These are phyloP conservation scores for Pythium aquatile DNA, from an alignment of 352 stramenopile species.

Conservation along the genomic window DNA sequence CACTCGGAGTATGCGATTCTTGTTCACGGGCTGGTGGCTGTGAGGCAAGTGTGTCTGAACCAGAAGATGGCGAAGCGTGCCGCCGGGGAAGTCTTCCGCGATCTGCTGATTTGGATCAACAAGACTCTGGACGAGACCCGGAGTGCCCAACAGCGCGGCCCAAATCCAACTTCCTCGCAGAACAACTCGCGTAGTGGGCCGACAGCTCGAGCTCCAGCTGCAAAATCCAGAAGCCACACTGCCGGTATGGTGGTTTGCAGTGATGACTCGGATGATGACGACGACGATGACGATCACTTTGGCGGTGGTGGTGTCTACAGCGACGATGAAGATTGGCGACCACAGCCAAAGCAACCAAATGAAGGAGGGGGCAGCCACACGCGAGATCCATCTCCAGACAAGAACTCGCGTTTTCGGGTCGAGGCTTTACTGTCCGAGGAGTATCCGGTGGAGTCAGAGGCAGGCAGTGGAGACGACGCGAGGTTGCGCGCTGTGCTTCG, in stretches of 20 bases:
- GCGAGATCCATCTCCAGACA: slow-evolving; percentile 1
- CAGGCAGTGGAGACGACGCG: slow-evolving; percentile 38
- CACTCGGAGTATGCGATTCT: slow-evolving; percentile 58
- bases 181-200: not conserved
- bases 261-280: slow-evolving; percentile 66
- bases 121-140: slow-evolving; percentile 2
- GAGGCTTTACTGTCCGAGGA: slow-evolving; percentile 34
- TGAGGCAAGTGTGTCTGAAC: slow-evolving; percentile 62
- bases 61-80: slow-evolving; percentile 73
- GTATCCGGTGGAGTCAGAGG: slow-evolving; percentile 58
- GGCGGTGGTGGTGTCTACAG: slow-evolving; percentile 27
- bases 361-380: not conserved
- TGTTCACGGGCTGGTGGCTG: slow-evolving; percentile 39
- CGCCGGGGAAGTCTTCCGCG: slow-evolving; percentile 66
- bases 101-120: slow-evolving; percentile 50
- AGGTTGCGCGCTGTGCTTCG: slow-evolving; percentile 67
- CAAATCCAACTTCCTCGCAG: not conserved
- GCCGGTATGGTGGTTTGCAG: slow-evolving; percentile 42
- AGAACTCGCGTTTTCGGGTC: slow-evolving; percentile 18
- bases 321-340: slow-evolving; percentile 29
- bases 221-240: slow-evolving; percentile 1
- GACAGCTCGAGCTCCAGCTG: not conserved
- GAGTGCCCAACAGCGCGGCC: not conserved
- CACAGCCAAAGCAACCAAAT: slow-evolving; percentile 9
- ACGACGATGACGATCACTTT: slow-evolving; percentile 44